Evolutionary conservation across 2,329 filamentous ascomycete species (phyloP).

Genomic region (Sphaerulina vaccinii): DNA sequence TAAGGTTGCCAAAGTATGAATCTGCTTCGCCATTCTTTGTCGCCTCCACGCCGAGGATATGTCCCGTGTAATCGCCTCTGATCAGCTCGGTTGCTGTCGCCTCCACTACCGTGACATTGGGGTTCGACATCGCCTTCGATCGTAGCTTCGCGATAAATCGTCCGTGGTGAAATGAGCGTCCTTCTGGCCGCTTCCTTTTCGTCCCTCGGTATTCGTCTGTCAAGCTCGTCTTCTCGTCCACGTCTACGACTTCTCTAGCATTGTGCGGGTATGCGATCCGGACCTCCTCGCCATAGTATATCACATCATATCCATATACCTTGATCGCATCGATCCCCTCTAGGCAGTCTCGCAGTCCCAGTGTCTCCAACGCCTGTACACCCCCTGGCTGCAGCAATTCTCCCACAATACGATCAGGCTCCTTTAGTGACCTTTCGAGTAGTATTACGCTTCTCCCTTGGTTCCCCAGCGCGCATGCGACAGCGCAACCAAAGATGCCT

Average conservation of each 20-base stretch:
- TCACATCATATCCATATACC: slow-evolving; percentile 82
- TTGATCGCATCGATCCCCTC: slow-evolving; percentile 84
- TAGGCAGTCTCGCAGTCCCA: slow-evolving; percentile 78
- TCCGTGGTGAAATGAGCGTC: slow-evolving; percentile 88
- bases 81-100: slow-evolving; percentile 79
- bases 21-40: slow-evolving; percentile 65
- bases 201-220: slow-evolving; percentile 34
- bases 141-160: slow-evolving; percentile 84
- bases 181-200: slow-evolving; percentile 59
- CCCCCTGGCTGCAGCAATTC: slow-evolving; percentile 94
- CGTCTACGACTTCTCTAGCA: slow-evolving; percentile 40
- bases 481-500: slow-evolving; percentile 82
- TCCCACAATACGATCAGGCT: slow-evolving; percentile 94
- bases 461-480: slow-evolving; percentile 78
- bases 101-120: slow-evolving; percentile 88
- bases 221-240: slow-evolving; percentile 33
- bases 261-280: slow-evolving; percentile 75
- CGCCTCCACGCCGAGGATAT: slow-evolving; percentile 81
- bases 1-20: slow-evolving; percentile 81
- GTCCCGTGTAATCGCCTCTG: slow-evolving; percentile 63
- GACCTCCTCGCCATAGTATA: slow-evolving; percentile 73
- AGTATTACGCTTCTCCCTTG: slow-evolving; percentile 90
- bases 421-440: slow-evolving; percentile 82
- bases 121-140: slow-evolving; percentile 67
- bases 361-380: slow-evolving; percentile 71